Base-by-base conservation (phyloP, 768 basidiomycete species). In the Auricularia auricula-judae region DNA sequence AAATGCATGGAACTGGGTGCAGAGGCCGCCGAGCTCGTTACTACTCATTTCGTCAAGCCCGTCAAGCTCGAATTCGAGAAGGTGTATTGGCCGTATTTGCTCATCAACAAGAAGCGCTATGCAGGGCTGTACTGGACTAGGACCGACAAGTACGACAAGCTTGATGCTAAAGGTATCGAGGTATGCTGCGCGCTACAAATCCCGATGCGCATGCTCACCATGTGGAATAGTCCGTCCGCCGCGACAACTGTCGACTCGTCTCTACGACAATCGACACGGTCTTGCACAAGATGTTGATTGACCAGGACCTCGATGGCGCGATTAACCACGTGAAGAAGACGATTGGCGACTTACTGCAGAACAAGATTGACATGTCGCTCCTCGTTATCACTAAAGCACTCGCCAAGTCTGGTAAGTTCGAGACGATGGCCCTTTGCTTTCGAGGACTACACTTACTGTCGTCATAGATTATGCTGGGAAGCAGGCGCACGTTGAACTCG, bases 31-130 rank as follows among this genome's bases (percentile, higher is more conserved):
- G 86, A 91, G 16, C 81, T 91, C 16, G 96, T 99, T 18, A 94
- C 97, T 0, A 73, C 81, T 51, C 92, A 93, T 74, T 99, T 99
- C 73, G 78, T 94, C 70, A 88, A 89, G 71, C 97, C 96, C 0
- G 98, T 98, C 79, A 98, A 98, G 74, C 85, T 99, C 34, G 96
- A 99, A 75, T 99, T 99, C 76, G 97, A 99, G 73, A 98, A 99
- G 74, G 95, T 98, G 4, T 99, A 99, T 76, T 98, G 90, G 74
- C 97, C 97, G 3, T 99, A 98, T 75, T 76, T 99, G 63, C 86
- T 99, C 61, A 99, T 99, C 76, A 98, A 80, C 81, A 99, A 99
- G 78, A 99, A 99, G 77, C 87, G 97, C 56, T 99, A 99, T 75
- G 97, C 97, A 2, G 97, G 97, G 4, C 76, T 98, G 65, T 98